Base-by-base conservation (phyloP, 768 basidiomycete species). In the Cubamyces lactineus region DNA sequence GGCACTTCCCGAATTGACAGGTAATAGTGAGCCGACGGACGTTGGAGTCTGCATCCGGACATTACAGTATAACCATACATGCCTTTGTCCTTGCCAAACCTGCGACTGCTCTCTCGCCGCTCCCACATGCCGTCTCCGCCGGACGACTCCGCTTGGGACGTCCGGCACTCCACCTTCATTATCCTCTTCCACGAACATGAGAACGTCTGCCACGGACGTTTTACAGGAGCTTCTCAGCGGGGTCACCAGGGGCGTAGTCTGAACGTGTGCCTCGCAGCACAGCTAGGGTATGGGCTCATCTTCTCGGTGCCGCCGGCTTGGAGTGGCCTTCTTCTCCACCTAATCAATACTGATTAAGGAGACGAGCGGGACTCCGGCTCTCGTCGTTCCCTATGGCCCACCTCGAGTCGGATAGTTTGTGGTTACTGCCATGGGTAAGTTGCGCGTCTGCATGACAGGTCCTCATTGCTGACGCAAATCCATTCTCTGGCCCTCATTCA, bases 121-220 rank as follows among this genome's bases (percentile, higher is more conserved):
- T 11, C 23, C 4, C 48, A 49, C 48, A 49, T 26, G 6, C 5
- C 48, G 21, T 28, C 21, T 26, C 9, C 24, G 23, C 47, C 9
- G 23, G 23, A 48, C 13, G 17, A 28, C 4, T 16, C 48, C 26
- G 26, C 48, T 28, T 19, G 50, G 48, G 26, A 40, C 26, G 26
- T 41, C 50, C 50, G 38, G 34, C 34, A 34, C 6, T 34, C 40
- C 43, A 16, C 55, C 38, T 30, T 53, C 42, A 13, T n/a, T 19
- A 26, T 26, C 28, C 49, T 23, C 13, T 52, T 45, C 42, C 61
- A 57, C 55, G 61, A 13, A 52, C 49, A 52, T 62, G 61, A 47
- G 61, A 62, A 57, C 16, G 24, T 16, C 61, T 40, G 43, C 42
- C 42, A 57, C 55, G 61, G 61, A 47, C 23, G 21, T 28, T 57